Percentiles rank a stretch among this genome's conserved stretches.
Evolutionary conservation across 768 basidiomycete genomes (phyloP).

Genomic region (Boletus tomentosulus): DNA sequence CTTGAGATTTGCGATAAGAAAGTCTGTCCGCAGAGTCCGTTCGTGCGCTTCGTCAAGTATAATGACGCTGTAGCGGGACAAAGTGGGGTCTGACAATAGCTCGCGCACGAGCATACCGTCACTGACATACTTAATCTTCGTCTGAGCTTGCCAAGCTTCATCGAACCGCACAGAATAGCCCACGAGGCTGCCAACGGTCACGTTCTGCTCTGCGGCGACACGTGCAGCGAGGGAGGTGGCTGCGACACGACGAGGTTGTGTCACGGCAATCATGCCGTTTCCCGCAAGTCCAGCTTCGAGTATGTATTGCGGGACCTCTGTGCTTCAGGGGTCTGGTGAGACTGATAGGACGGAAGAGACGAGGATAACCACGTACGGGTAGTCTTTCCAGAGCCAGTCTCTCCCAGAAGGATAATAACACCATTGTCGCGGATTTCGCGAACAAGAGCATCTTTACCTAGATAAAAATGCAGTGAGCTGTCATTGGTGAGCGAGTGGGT

Average conservation of each 20-base stretch:
- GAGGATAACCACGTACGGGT: conserved; percentile 68
- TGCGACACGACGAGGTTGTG: conserved; percentile 93
- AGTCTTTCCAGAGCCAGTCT: conserved; percentile 98
- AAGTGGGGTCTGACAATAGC: conserved; percentile 70
- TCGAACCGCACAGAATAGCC: conserved; percentile 98
- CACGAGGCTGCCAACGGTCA: conserved; percentile 67
- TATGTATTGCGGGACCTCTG: conserved; percentile 96
- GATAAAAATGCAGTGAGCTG: not conserved
- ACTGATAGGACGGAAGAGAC: not conserved
- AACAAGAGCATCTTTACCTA: conserved; percentile 74
- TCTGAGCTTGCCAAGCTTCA: conserved; percentile 64
- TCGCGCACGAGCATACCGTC: conserved; percentile 98
- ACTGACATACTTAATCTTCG: conserved; percentile 93
- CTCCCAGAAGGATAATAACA: conserved; percentile 86
- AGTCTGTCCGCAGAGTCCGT: conserved; percentile 88
- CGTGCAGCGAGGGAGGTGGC: conserved; percentile 92
- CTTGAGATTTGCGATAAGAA: conserved; percentile 89
- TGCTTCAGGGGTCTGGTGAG: conserved; percentile 28
- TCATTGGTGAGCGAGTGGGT: not conserved
- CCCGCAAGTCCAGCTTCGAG: conserved; percentile 75
- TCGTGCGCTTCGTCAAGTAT: conserved; percentile 98
- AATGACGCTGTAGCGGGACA: conserved; percentile 81
- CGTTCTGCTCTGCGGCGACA: conserved; percentile 81
- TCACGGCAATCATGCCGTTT: conserved; percentile 79
- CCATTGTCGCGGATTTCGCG: conserved; percentile 73